Evolutionary conservation across 805 yeast species (phyloP), one percentile per base, ranked within the genome.

Genomic region (Kodamaea sagamina): DNA sequence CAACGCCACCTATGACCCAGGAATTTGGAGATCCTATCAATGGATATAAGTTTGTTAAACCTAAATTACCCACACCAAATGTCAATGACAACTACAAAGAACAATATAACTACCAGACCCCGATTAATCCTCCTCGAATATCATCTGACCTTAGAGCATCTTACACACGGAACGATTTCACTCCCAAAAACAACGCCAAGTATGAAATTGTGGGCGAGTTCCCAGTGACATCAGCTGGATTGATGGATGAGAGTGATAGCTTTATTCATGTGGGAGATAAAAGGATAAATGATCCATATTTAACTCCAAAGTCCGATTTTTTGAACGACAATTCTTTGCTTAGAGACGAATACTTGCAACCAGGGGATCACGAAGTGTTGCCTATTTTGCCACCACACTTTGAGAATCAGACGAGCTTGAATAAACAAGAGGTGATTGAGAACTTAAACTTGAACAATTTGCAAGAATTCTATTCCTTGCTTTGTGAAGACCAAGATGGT

Each of bases 21-120:
- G 72, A 65, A 35, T 67, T 57, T 44, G 78, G 77, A 1, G 63
- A 65, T 1, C 44, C 52, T 3, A 61, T 67, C 11, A 62, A 70
- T 39, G 80, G 79, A 1, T 76, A 66, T 49, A 59, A 62, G 37
- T 74, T 75, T 53, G 63, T 76, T 4, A 62, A 69, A 27, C 63
- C 67, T 1, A 36, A 31, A 12, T 41, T 46, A 47, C 52, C 36
- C 39, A 50, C 8, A 42, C 57, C 42, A 48, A 37, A n/a, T 46
- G 32, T 11, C 21, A n/a, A 27, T 16, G 19, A 21, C 36, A 18
- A 16, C 25, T 34, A 26, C 8, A 41, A 21, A 11, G 26, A 21
- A 9, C 31, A 22, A 15, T 62, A 43, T 44, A 50, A 49, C 36
- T 52, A 50, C 39, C 46, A 51, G 34, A 50, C 58, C 11, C 59